Evolutionary conservation across 2,329 filamentous ascomycete species (phyloP), one percentile per base, ranked within the genome.

Genomic region (Calonectria pteridis): DNA sequence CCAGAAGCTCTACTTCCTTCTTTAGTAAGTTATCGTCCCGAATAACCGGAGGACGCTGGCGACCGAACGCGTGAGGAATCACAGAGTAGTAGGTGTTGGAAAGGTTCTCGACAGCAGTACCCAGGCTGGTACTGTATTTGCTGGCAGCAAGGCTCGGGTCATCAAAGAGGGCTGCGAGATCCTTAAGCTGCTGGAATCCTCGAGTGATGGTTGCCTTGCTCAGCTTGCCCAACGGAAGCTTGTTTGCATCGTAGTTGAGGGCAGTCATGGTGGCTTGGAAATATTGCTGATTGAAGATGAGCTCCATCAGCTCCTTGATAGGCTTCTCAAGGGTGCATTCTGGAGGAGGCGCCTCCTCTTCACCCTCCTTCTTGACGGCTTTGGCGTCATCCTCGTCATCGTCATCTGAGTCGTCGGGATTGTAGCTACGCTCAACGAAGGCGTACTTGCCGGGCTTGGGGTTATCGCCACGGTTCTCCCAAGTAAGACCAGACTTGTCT

Each of bases 1-100:
- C 94, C 0, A 98, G 89, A 77, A 97, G 88, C 55, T 94, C 93
- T 77, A 96, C 90, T 84, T 98, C 95, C 78, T 86, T 89, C 85
- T 96, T 95, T 78, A 98, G 89, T 76, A 89, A 84, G 1, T 77
- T 77, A 26, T 89, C 81, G 49, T 85, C 85, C 40, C 83, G 82
- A 78, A 98, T 94, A 77, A 96, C 81, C 0, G 94, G 94, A 0
- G 95, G 94, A 0, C 92, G 88, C 55, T 91, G 90, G 37, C 94
- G 92, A 11, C 95, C 94, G 83, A 97, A 96, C 37, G 87, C 90
- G 80, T 98, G 95, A 0, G 95, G 95, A 74, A 98, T 97, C 50
- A 94, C 86, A 0, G 93, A 94, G 83, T 96, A 97, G 84, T 94
- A 98, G 14, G 88, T 86, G 79, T 97, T 96, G 37, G 94, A 96